phyloP scores from a whole-genome alignment of 2,329 filamentous ascomycete genomes.

The Penicillium sp. region DNA sequence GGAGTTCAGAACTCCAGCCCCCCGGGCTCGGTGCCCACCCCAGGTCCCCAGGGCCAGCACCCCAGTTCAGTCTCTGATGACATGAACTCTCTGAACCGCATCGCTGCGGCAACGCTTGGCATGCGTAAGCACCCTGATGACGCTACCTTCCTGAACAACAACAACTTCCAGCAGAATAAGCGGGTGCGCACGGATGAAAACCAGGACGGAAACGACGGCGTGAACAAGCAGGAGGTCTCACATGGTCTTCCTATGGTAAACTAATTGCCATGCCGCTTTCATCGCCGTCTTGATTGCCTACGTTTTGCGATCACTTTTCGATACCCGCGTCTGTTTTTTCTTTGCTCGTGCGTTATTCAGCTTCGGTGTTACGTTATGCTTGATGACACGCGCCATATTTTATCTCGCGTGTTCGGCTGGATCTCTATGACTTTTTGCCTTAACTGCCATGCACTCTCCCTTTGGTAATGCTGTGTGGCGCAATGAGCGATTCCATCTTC shows the following conservation, averaged over 20 bases:
- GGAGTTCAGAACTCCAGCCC: slow-evolving; percentile 19
- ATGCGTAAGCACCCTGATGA: slow-evolving; percentile 44
- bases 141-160: slow-evolving; percentile 31
- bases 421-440: neutral
- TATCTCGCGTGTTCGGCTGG: slow-evolving; percentile 3
- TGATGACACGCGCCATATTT: neutral
- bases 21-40: slow-evolving; percentile 18
- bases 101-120: slow-evolving; percentile 42
- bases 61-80: slow-evolving; percentile 32
- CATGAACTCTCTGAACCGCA: slow-evolving; percentile 42
- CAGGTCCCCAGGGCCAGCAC: slow-evolving; percentile 27
- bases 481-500: slow-evolving; percentile 8
- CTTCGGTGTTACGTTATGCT: slow-evolving; percentile 1
- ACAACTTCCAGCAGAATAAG: slow-evolving; percentile 31
- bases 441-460: neutral
- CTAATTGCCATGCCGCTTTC: neutral
- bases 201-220: slow-evolving; percentile 21
- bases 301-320: slow-evolving; percentile 6
- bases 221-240: slow-evolving; percentile 26
- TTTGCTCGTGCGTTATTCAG: neutral
- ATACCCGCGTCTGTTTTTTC: slow-evolving; percentile 5
- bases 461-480: slow-evolving; percentile 18
- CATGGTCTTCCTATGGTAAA: slow-evolving; percentile 27
- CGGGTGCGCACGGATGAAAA: slow-evolving; percentile 31
- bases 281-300: slow-evolving; percentile 2